phyloP scores from a whole-genome alignment of 805 yeast genomes.

The Candida verbasci region DNA sequence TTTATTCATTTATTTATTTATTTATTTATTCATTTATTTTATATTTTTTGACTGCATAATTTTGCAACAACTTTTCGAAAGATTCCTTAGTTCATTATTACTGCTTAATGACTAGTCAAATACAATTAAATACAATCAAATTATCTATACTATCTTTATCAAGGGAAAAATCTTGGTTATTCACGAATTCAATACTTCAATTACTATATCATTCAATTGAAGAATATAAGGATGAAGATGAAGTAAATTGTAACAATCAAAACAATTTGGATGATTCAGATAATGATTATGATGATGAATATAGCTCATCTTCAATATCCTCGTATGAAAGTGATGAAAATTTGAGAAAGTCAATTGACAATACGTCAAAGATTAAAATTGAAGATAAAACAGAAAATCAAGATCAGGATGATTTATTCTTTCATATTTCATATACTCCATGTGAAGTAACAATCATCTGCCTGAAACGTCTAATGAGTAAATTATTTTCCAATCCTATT shows the following conservation, averaged over 20 bases:
- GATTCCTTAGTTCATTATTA: too few species aligned
- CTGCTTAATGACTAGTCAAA: conserved; percentile 39
- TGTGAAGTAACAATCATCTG: conserved; percentile 61
- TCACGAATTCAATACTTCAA: conserved; percentile 46
- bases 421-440: conserved; percentile 60
- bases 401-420: conserved; percentile 42
- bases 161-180: conserved; percentile 49
- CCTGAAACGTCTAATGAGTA: conserved; percentile 32
- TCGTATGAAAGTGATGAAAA: conserved; percentile 7
- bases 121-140: conserved; percentile 42
- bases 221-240: conserved; percentile 9
- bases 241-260: conserved; percentile 9
- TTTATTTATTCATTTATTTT: not conserved
- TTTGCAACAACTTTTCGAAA: not conserved
- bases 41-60: not conserved
- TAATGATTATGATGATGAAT: conserved; percentile 8
- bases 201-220: conserved; percentile 35
- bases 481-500: conserved; percentile 38
- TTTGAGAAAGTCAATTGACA: conserved; percentile 14
- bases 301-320: conserved; percentile 2
- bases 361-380: conserved; percentile 22
- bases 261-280: conserved; percentile 10
- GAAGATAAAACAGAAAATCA: conserved; percentile 12
- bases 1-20: not conserved
- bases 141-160: conserved; percentile 53